Base-by-base conservation (phyloP, 306 rosid genomes). In the Vigna trinervia region DNA sequence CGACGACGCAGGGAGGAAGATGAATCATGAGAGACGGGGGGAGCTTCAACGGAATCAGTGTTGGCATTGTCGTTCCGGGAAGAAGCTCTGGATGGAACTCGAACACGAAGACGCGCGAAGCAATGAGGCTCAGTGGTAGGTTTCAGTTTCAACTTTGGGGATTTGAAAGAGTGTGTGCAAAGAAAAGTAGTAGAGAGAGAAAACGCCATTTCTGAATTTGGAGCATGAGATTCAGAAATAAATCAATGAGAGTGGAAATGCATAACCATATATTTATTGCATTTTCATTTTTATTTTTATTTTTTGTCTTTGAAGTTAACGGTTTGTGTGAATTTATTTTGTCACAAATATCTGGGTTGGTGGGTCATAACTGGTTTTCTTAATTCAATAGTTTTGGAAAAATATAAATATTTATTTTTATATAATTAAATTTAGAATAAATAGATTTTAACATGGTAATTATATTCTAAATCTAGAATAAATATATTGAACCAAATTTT, bases 21-120 rank as follows among this genome's bases (percentile, higher is more conserved):
- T 5, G 76, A 50, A 58, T 59, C 43, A 34, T 22, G 43, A 51
- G 45, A 57, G 14, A 53, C 20, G 36, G 75, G 39, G 3, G 47
- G 60, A 63, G 66, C 58, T 26, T 85, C 57, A 60, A 62, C 14
- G 20, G 85, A 81, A 68, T 79, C 79, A 38, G 88, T 73, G 83
- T 5, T 85, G 64, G 23, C 57, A 48, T 34, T 75, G 17, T 75
- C 38, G 50, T 85, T 75, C 5, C 3, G 51, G 15, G 81, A 60
- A 73, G 79, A 85, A 63, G 84, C 85, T 78, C 20, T 78, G 4
- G 47, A 41, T 53, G 74, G 53, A 32, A 70, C 0, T 48, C 77
- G 69, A 48, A 81, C 4, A 50, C 75, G 64, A 53, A 47, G 59
- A 58, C 17, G 75, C 62, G 75, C 19, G 30, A 32, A 17, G 80